Evolutionary conservation across 1,139 yeast species (phyloP).

Genomic region (Sugiyamaella castrensis): DNA sequence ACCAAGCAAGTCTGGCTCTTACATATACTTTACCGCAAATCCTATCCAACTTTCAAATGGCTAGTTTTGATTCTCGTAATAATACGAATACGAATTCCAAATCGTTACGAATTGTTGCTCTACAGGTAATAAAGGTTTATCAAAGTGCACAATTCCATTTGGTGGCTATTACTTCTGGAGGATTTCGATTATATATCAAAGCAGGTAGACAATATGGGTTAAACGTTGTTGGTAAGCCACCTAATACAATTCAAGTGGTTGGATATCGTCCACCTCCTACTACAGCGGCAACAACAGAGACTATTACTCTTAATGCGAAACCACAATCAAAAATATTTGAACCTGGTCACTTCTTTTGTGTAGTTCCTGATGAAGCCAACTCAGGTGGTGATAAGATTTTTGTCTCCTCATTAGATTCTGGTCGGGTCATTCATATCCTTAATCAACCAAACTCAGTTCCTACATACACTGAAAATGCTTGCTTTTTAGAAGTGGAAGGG

Average conservation of each 20-base stretch:
- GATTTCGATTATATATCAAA: slow-evolving; percentile 65
- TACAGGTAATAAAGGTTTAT: slow-evolving; percentile 54
- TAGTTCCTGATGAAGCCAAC: slow-evolving; percentile 37
- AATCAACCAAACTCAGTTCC: slow-evolving; percentile 42
- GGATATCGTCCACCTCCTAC: slow-evolving; percentile 38
- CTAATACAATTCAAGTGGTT: slow-evolving; percentile 37
- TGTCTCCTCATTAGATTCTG: slow-evolving; percentile 80
- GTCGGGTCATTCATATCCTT: slow-evolving; percentile 53
- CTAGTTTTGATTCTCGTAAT: slow-evolving; percentile 22
- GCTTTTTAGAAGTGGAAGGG: slow-evolving; percentile 61
- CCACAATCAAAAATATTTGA: slow-evolving; percentile 55
- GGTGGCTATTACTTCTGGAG: slow-evolving; percentile 82
- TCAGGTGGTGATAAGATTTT: slow-evolving; percentile 48
- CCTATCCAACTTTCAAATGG: slow-evolving; percentile 37
- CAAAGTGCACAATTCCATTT: slow-evolving; percentile 74
- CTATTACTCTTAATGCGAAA: slow-evolving; percentile 40
- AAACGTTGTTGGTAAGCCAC: slow-evolving; percentile 24
- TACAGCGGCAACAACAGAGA: not conserved
- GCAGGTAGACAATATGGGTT: slow-evolving; percentile 31
- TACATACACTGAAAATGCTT: slow-evolving; percentile 72
- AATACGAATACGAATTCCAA: slow-evolving; percentile 31
- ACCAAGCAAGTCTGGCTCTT: slow-evolving; percentile 32
- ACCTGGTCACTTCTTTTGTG: slow-evolving; percentile 76
- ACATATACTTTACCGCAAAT: slow-evolving; percentile 36
- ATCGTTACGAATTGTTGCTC: slow-evolving; percentile 54